A percentile compares a stretch with the other conserved stretches of the same genome.
phyloP scores from a whole-genome alignment of 805 yeast species.

The Debaryomyces castellii region DNA sequence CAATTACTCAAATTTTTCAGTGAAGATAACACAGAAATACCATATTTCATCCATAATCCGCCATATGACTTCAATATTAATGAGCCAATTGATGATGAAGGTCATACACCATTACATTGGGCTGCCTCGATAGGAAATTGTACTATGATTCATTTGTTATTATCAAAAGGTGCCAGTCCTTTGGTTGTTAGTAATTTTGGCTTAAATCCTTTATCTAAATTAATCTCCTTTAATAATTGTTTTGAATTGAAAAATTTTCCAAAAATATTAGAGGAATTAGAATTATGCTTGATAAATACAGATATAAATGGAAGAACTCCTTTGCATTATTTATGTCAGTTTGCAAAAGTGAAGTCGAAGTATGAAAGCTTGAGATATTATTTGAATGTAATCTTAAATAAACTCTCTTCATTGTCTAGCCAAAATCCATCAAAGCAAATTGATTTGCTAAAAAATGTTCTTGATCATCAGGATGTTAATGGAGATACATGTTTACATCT shows the following conservation, averaged over 20 bases:
- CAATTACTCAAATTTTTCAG: conserved; percentile 43
- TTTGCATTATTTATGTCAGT: conserved; percentile 79
- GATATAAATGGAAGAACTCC: conserved; percentile 77
- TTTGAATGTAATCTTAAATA: conserved; percentile 70
- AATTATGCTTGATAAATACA: conserved; percentile 72
- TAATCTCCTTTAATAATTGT: conserved; percentile 85
- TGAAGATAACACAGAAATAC: conserved; percentile 48
- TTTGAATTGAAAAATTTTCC: conserved; percentile 80
- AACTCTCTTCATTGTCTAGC: conserved; percentile 51
- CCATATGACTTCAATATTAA: conserved; percentile 65
- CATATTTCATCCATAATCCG: conserved; percentile 63
- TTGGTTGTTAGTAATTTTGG: conserved; percentile 59
- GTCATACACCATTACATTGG: conserved; percentile 96
- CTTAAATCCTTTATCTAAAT: conserved; percentile 82
- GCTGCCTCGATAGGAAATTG: conserved; percentile 93
- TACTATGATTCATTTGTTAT: conserved; percentile 70
- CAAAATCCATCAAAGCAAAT: conserved; percentile 45
- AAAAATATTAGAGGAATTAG: conserved; percentile 69
- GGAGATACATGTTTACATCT: conserved; percentile 88
- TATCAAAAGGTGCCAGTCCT: conserved; percentile 72
- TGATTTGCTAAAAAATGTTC: conserved; percentile 58
- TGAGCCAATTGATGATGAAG: conserved; percentile 88
- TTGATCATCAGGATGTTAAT: conserved; percentile 74
- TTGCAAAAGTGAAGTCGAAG: conserved; percentile 64
- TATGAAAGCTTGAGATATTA: conserved; percentile 83